Evolutionary conservation across 257 asterid species (phyloP), one percentile per base, ranked within the genome.

Genomic region (Ehretia macrophylla): DNA sequence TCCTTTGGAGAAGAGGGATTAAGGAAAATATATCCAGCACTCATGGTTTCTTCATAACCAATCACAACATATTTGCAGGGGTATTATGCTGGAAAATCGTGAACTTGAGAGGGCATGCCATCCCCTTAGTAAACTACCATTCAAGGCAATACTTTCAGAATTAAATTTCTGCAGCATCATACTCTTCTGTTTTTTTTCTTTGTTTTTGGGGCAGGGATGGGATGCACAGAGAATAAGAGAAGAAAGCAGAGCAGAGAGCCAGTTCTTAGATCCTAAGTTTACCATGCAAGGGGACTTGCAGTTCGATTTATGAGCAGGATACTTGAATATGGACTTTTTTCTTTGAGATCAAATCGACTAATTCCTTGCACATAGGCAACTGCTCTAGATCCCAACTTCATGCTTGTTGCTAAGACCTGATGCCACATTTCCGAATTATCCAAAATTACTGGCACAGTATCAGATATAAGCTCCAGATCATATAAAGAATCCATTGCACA

Each of bases 271-370:
- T 40, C 22, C 32, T 56, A 62, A 16, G 51, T 81, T 73, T 83
- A 77, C 99, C 99, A 93, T 27, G 99, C 71, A 40, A 93, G 84
- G 60, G 96, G 94, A 55, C 85, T 89, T 46, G 99, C 99, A 8
- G 97, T 89, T 68, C 95, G 94, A 66, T 93, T 89, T 59, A 93
- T 80, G 66, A 93, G 97, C 77, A 93, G 66, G 62, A 89, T 82
- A 76, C 83, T 80, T 35, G 92, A 74, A 64, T 80, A 89, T 27
- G 52, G 12, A 61, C 66, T 78, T 62, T 75, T 80, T 55, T 80
- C 85, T 75, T 74, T 79, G 67, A 89, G 94, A 55, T 77, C 88
- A 20, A 74, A 63, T 69, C 88, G 87, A 64, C 82, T 73, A 60
- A 86, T 75, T 63, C 91, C 99, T 74, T 85, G 81, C 65, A 83